Base-by-base conservation (phyloP, 2,329 filamentous ascomycete genomes). In the Penicillium thymicola region DNA sequence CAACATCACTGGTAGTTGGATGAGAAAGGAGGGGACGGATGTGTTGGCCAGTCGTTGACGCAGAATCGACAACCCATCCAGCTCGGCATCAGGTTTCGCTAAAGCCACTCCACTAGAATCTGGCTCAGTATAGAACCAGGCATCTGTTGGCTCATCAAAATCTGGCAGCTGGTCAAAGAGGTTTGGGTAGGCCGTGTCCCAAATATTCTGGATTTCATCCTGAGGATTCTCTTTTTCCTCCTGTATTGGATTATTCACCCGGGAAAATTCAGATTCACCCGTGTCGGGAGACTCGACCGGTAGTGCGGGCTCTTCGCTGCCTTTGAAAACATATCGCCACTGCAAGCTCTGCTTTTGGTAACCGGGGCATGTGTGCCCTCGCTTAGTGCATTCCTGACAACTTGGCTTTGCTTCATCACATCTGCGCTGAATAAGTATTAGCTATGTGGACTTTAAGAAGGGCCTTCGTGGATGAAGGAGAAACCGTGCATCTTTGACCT, bases 401-500 rank as follows among this genome's bases (percentile, higher is more conserved):
- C 62, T 64, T 11, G 63, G 63, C 34, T 62, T 65, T 38, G 63
- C 56, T 49, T 65, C 63, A 40, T 65, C 63, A 55, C 63, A 65
- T 56, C 62, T 64, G 37, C 63, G 62, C 63, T 64, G n/a, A 16
- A 27, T 11, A 40, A 41, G 28, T 27, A 25, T 32, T 42, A 56
- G n/a, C 2, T 21, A 34, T 27, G 2, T 41, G 28, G n/a, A 37
- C 5, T 3, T 13, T 9, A 13, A 37, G 7, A 16, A 21, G n/a
- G 13, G 25, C 46, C 52, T 36, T 23, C 46, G 8, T 42, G 14
- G 2, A 9, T 23, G 43, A 51, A 55, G 52, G 37, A 51, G 40
- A 23, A 40, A 54, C 48, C 55, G 45, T 54, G 41, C 27, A 54
- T 54, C 48, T 49, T 61, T 56, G 43, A 63, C 54, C 50, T 59